Evolutionary conservation across 2,329 filamentous ascomycete genomes (phyloP), one percentile per base, ranked within the genome.

Genomic region (Colletotrichum tamarilloi): DNA sequence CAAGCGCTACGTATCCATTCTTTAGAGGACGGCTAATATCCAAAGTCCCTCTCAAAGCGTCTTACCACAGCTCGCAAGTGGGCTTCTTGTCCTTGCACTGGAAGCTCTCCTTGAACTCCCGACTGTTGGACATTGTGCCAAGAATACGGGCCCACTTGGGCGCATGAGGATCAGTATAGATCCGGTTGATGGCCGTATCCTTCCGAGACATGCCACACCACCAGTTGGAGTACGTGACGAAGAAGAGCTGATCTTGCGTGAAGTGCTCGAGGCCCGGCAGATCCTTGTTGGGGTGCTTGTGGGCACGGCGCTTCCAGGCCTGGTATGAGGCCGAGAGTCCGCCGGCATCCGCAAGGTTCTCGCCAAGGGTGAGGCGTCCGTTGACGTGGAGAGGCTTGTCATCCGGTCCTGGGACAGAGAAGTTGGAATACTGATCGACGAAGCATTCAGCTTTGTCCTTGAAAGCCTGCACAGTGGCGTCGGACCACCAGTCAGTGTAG

Each of bases 301-400:
- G 80, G 38, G 89, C 87, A 12, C 87, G 86, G 75, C 87, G 88
- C 79, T 91, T 88, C 92, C 92, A 94, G 0, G 92, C 91, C 28
- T 87, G 84, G 78, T 89, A 94, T 0, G 91, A 86, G 0, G 91
- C 89, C 8, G 87, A 85, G 0, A 94, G 79, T 16, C 92, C 92
- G 19, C 92, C 92, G 1, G 92, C 90, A 79, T 94, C 92, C 1
- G 92, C 92, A 77, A 94, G 92, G 78, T 94, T 94, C 82, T 94
- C 92, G 24, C 89, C 90, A 2, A 93, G 82, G 0, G 92, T 94
- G 16, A 90, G 83, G 28, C 83, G 84, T 11, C 92, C 92, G 72
- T 92, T 91, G 68, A 93, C 88, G 73, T 91, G 87, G 0, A 92
- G 82, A 4, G 86, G 84, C 74, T 89, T 87, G 1, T 85, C 88